A percentile compares a stretch with the other conserved stretches of the same genome.
phyloP scores from a whole-genome alignment of 2,329 filamentous ascomycete species.

The Cryoendolithus antarcticus region DNA sequence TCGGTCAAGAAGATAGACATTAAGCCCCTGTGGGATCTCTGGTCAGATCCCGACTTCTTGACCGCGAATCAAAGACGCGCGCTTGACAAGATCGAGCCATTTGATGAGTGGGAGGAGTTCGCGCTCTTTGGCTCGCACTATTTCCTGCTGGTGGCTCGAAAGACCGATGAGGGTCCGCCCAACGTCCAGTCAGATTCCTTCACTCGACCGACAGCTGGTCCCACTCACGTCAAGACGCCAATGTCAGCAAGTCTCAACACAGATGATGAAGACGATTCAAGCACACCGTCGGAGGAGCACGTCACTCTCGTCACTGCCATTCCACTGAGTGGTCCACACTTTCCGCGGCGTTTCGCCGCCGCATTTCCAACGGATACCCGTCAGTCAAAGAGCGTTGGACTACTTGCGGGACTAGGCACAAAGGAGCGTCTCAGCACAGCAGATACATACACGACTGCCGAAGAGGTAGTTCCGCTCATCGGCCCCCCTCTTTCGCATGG shows the following conservation, averaged over 20 bases:
- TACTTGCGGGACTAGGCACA: conserved; percentile 34
- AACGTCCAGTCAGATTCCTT: no score
- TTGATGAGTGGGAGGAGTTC: conserved; percentile 96
- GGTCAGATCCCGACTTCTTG: conserved; percentile 59
- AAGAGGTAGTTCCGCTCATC: conserved; percentile 10
- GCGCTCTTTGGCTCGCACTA: conserved; percentile 76
- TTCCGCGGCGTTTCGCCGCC: conserved; percentile 28
- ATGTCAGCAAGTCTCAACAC: no score
- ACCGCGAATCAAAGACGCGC: conserved; percentile 43
- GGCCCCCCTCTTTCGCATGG: conserved; percentile 22
- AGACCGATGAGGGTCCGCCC: conserved; percentile 6
- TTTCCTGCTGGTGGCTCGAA: conserved; percentile 59
- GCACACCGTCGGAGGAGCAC: no score
- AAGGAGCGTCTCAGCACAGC: conserved; percentile 37
- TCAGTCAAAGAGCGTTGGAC: conserved; percentile 20
- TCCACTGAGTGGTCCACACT: conserved; percentile 9
- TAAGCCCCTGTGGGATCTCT: conserved; percentile 69
- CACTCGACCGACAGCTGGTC: no score
- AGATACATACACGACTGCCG: conserved; percentile 26
- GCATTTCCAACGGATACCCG: conserved; percentile 21
- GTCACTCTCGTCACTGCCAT: background rate
- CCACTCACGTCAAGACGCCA: no score
- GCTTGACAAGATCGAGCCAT: conserved; percentile 64
- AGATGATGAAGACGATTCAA: no score
- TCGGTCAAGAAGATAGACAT: conserved; percentile 37